Evolutionary conservation across 441 rosid species (phyloP).

Genomic region (Metrosideros polymorpha): DNA sequence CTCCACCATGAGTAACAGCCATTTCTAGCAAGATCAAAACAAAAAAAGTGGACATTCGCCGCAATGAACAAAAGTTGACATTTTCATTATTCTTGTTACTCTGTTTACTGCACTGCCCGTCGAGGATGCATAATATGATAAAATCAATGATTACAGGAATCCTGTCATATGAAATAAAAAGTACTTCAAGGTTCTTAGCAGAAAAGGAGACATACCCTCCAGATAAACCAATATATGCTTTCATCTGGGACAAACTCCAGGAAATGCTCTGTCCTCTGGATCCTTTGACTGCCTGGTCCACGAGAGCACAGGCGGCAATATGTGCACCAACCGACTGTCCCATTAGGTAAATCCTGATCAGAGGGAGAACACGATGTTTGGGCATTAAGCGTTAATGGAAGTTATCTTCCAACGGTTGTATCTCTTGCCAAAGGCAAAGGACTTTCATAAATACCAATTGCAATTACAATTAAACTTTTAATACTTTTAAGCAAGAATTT

Average conservation of each 20-base stretch:
- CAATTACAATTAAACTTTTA: neutral
- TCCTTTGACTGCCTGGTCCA: slow-evolving; percentile 86
- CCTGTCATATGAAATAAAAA: neutral
- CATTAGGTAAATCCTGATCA: slow-evolving; percentile 76
- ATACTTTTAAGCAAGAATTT: neutral
- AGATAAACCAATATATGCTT: slow-evolving; percentile 90
- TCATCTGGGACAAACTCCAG: slow-evolving; percentile 80
- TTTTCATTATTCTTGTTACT: neutral
- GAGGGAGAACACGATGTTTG: neutral
- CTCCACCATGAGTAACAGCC: neutral
- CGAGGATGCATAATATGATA: neutral
- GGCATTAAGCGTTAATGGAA: neutral
- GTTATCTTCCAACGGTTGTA: neutral
- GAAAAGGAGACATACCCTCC: slow-evolving; percentile 51
- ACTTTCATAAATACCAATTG: neutral
- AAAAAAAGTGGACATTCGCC: neutral
- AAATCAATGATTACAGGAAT: neutral
- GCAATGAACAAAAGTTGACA: neutral
- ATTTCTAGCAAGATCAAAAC: neutral
- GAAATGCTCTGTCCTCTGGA: slow-evolving; percentile 41
- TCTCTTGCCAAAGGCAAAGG: neutral
- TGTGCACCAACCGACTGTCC: slow-evolving; percentile 99
- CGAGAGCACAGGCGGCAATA: slow-evolving; percentile 76
- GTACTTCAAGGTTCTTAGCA: neutral
- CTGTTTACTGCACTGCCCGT: neutral